Conservation (phyloP, 192 early-diverging fungal genomes). For the Umbelopsis ramanniana region DNA sequence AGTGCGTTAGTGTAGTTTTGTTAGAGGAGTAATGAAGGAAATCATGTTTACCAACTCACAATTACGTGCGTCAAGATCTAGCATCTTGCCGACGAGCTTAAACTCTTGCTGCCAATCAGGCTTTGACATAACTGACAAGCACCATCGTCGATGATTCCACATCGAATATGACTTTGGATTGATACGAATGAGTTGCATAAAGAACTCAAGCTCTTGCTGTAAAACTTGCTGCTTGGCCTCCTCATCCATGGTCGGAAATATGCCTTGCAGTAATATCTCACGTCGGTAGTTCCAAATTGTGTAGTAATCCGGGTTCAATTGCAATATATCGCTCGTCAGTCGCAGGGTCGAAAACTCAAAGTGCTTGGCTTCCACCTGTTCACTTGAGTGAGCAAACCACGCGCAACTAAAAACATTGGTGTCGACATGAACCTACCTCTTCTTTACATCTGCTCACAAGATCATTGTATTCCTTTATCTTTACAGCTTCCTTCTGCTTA, state of each 20-base stretch:
- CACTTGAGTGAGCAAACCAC: not conserved
- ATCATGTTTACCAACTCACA: conserved; percentile 57
- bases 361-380: conserved; percentile 40
- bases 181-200: conserved; percentile 68
- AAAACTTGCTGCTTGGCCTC: conserved; percentile 50
- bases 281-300: conserved; percentile 95
- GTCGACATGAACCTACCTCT: conserved; percentile 27
- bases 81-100: conserved; percentile 72
- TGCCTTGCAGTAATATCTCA: conserved; percentile 61
- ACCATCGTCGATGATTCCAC: conserved; percentile 96
- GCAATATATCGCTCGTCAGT: conserved; percentile 72
- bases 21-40: too few relatives aligned
- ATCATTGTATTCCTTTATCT: conserved; percentile 48
- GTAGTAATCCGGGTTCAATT: conserved; percentile 90
- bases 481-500: conserved; percentile 43
- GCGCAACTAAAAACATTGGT: too few relatives aligned
- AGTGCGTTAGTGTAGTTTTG: too few relatives aligned
- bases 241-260: conserved; percentile 37
- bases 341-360: conserved; percentile 58
- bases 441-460: conserved; percentile 36
- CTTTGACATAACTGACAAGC: conserved; percentile 72
- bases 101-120: conserved; percentile 86
- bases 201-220: conserved; percentile 74
- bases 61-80: conserved; percentile 91
- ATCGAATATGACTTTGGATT: conserved; percentile 98